Base-by-base conservation (phyloP, 2,329 filamentous ascomycete genomes). In the Trichoderma simmonsii region DNA sequence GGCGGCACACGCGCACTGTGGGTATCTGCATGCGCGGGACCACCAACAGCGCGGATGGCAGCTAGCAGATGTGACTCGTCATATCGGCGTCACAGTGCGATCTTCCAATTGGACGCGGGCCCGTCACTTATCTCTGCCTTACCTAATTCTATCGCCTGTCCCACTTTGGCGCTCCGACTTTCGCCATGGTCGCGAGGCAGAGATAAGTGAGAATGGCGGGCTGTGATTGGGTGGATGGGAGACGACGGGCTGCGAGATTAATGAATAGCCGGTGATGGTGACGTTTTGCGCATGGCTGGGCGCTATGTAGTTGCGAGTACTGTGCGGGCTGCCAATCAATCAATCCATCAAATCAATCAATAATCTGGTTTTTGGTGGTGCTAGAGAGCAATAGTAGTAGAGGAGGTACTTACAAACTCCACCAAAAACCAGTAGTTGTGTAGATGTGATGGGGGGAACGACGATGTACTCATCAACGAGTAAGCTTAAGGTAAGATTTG, bases 31-130 rank as follows among this genome's bases (percentile, higher is more conserved):
- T 21, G 43, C 43, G 32, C 64, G 32, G 64, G 36, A 56, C 43
- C 32, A 28, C 28, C 63, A 54, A 36, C 28, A 66, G n/a, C 32
- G 62, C 62, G 43, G 28, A 26, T n/a, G 43, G 28, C 51, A 43
- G 24, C 32, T 70, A 70, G 66, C 66, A 70, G 56, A 70, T 36
- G 36, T 70, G 66, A 70, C 66, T 70, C 57, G 66, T 70, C 66
- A 70, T 28, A 26, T 28, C n/a, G 15, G 26, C 66, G 57, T 62
- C 57, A 70, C 66, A 70, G 66, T 70, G 66, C 57, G 57, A 62
- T 70, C 66, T 48, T 70, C 30, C 66, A 21, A 70, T 70, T 70
- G 66, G 66, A 32, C 66, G 56, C 66, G n/a, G 12, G 36, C 48
- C 14, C 66, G 43, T n/a, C 66, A 54, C 57, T 70, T 70, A 70